Evolutionary conservation across 495 filamentous ascomycete genomes (phyloP), one percentile per base, ranked within the genome.

Genomic region (Xeromyces bisporus): DNA sequence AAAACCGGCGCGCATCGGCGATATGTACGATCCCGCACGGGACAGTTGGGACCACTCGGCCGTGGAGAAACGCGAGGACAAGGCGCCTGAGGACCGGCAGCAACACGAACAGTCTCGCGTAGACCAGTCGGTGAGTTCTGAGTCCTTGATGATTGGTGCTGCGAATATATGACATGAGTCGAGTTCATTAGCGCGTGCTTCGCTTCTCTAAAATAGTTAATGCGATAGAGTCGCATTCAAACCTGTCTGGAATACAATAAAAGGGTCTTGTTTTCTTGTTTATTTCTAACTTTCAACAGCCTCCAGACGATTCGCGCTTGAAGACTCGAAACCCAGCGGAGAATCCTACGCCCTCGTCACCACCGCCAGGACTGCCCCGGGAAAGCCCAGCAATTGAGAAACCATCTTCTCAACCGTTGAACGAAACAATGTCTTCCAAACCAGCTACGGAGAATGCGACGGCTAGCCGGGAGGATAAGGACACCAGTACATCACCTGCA

Each of bases 21-120:
- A 23, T 12, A 58, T 58, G 53, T 62, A 60, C 34, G 58, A 62
- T 46, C 53, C 58, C 17, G 58, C 58, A 21, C 43, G 58, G 38
- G 58, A 62, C 43, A 43, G 38, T 29, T 60, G 41, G 40, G 38
- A 36, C 28, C 21, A 16, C 33, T 33, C 33, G 23, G 20, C 9
- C 20, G 20, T 21, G 20, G 29, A 20, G 26, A 28, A 36, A 29
- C 32, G 32, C 28, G n/a, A n/a, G n/a, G 26, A 35, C 12, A 35
- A 39, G 33, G 35, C 39, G 21, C 29, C 10, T 10, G 15, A 14
- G n/a, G 29, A 23, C n/a, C 29, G 21, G 29, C 16, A n/a, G 26
- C 28, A 13, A 12, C 23, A 18, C 17, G n/a, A 6, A 15, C 29
- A 21, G 20, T 21, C 20, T 9, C 20, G 20, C 20, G 20, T 21